These are phyloP conservation scores for Chamaenerion angustifolium DNA, from an alignment of 345 rosid species.

Conservation along the genomic window DNA sequence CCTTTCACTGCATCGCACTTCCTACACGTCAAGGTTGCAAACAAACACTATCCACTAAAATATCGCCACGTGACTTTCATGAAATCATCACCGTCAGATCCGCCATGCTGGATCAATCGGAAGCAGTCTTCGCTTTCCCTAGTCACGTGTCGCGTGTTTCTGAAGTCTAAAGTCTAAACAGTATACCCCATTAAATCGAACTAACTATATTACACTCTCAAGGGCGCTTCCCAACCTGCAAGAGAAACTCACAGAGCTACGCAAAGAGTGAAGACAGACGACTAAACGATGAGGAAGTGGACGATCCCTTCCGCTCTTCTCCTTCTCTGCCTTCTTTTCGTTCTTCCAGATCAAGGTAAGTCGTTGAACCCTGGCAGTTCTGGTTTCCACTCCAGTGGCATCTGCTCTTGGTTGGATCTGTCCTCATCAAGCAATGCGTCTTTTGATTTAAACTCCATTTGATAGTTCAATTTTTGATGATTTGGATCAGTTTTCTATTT, in stretches of 20 bases:
- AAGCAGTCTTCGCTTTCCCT: neutral
- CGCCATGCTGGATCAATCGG: slow-evolving; percentile 24
- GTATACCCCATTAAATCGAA: too few relatives aligned
- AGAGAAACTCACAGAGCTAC: neutral
- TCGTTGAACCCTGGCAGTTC: neutral
- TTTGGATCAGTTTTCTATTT: too few relatives aligned
- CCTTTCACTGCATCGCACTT: neutral
- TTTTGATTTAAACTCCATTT: too few relatives aligned
- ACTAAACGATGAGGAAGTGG: slow-evolving; percentile 68
- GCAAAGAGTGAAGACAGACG: slow-evolving; percentile 4
- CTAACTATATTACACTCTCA: too few relatives aligned
- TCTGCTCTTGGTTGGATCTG: neutral
- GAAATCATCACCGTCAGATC: slow-evolving; percentile 19
- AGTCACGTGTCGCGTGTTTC: neutral
- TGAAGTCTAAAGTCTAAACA: too few relatives aligned
- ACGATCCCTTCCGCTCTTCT: slow-evolving; percentile 67
- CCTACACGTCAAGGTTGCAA: slow-evolving; percentile 41
- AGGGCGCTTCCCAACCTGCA: neutral
- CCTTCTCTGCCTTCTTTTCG: slow-evolving; percentile 48
- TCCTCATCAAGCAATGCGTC: too few relatives aligned
- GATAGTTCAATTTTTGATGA: too few relatives aligned
- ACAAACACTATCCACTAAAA: slow-evolving; percentile 15
- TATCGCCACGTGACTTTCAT: slow-evolving; percentile 12
- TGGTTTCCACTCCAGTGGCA: neutral
- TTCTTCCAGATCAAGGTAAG: slow-evolving; percentile 80